Conservation (phyloP, 2,329 filamentous ascomycete species). For the Talaromyces sp. region DNA sequence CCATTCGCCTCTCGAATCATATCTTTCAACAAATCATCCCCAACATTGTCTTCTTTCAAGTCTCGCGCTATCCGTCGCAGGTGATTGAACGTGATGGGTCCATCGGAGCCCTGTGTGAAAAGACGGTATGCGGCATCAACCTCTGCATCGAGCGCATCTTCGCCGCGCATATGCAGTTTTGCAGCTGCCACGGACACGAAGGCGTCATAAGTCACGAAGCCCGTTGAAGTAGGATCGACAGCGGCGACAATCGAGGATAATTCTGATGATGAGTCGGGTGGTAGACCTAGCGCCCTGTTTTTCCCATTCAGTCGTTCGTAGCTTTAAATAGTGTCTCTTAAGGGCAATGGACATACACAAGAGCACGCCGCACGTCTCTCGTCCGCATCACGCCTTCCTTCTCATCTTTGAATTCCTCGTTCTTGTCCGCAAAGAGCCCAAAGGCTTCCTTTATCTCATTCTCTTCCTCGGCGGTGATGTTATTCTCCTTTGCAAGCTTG, state of each 20-base stretch:
- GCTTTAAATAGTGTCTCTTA: neutral
- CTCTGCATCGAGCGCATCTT: slow-evolving; percentile 61
- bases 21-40: slow-evolving; percentile 78
- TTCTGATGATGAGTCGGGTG: slow-evolving; percentile 61
- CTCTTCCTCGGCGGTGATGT: slow-evolving; percentile 79
- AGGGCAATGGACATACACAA: slow-evolving; percentile 57
- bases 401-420: slow-evolving; percentile 64
- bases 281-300: slow-evolving; percentile 73
- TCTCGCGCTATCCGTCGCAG: slow-evolving; percentile 74
- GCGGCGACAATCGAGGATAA: slow-evolving; percentile 72
- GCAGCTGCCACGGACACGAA: slow-evolving; percentile 88
- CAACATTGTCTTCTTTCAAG: slow-evolving; percentile 72
- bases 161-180: slow-evolving; percentile 63
- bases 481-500: slow-evolving; percentile 88
- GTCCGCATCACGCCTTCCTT: slow-evolving; percentile 68
- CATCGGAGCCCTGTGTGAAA: slow-evolving; percentile 59
- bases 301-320: neutral
- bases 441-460: slow-evolving; percentile 89
- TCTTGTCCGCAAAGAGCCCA: slow-evolving; percentile 62
- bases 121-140: slow-evolving; percentile 77
- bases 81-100: slow-evolving; percentile 75
- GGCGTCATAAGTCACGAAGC: slow-evolving; percentile 71
- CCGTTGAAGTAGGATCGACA: slow-evolving; percentile 77
- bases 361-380: slow-evolving; percentile 65
- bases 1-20: slow-evolving; percentile 96